Base-by-base conservation (phyloP, 2,329 filamentous ascomycete species). In the Fusarium caatingaense region DNA sequence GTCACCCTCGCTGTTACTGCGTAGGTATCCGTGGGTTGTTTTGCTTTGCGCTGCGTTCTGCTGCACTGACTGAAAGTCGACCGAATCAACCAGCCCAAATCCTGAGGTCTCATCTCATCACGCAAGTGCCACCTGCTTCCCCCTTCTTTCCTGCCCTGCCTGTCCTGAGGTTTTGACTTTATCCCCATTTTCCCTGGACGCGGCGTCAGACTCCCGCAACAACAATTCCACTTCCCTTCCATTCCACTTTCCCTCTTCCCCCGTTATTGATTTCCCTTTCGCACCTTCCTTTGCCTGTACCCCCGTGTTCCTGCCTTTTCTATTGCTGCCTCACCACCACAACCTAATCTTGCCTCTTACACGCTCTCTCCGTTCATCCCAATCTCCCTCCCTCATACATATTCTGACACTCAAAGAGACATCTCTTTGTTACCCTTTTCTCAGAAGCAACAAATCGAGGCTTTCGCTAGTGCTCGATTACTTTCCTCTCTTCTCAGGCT, bases 401-500 rank as follows among this genome's bases (percentile, higher is more conserved):
- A 71, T 66, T 70, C 66, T 67, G 69, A 72, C 68, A 60, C 68
- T 59, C 61, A 66, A 66, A 67, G 55, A 68, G 71, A 59, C 55
- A 69, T 48, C 67, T 64, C 44, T 71, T 57, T 71, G 48, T 68
- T 57, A 50, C 48, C 64, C 69, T 54, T 66, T 64, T 59, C 54
- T 62, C 69, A 69, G 64, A 69, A 62, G 67, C 50, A 71, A 64
- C 73, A 64, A 64, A 63, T 80, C 80, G 81, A 82, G 80, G 78
- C 81, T 82, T 82, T 86, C 66, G 78, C 77, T 86, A 86, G 84
- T 80, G 79, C 80, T 86, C 83, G 83, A 77, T 76, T 71, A 64
- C 60, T 60, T 71, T 62, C 68, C 69, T 69, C 62, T 56, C 65
- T 69, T 51, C 57, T 68, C 61, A 54, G 68, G 49, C 66, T 70